Percentiles rank a stretch among this genome's conserved stretches.
Conservation (phyloP, 192 early-diverging fungal genomes). For the Chytriomyces sp. region DNA sequence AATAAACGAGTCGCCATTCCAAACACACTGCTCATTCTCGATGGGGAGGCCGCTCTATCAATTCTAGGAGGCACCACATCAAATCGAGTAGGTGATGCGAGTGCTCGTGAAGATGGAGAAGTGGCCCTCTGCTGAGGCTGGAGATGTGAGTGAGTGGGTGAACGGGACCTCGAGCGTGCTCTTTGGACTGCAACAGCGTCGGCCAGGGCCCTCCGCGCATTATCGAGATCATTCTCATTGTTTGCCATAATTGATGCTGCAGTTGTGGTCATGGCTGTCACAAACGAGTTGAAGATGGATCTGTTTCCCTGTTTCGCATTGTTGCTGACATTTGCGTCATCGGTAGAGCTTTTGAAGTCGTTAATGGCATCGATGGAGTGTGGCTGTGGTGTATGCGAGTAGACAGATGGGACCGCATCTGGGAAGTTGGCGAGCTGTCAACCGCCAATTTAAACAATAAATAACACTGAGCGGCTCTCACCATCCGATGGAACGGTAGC, state of each 20-base stretch:
- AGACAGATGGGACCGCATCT: too few species aligned
- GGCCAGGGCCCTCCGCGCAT: background rate
- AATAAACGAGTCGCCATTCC: conserved; percentile 24
- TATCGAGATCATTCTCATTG: background rate
- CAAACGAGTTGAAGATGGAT: conserved; percentile 31
- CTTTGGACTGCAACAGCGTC: conserved; percentile 7
- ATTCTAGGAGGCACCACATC: background rate
- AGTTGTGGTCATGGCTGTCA: conserved; percentile 22
- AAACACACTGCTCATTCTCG: background rate
- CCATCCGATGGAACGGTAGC: too few species aligned
- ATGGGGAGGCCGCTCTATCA: background rate
- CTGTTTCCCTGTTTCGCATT: conserved; percentile 10
- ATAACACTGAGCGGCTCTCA: too few species aligned
- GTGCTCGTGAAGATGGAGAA: background rate
- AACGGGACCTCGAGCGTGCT: background rate
- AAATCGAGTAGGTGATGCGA: background rate
- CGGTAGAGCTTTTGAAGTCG: background rate
- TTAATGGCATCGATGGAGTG: background rate
- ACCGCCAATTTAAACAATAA: too few species aligned
- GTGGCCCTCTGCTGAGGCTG: background rate
- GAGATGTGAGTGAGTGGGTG: background rate
- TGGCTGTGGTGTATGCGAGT: background rate
- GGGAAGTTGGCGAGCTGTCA: too few species aligned
- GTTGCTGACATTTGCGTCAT: background rate
- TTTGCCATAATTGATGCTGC: conserved; percentile 16